These are phyloP conservation scores for Epichloe gansuensis DNA, from an alignment of 2,329 filamentous ascomycete species.

Conservation along the genomic window DNA sequence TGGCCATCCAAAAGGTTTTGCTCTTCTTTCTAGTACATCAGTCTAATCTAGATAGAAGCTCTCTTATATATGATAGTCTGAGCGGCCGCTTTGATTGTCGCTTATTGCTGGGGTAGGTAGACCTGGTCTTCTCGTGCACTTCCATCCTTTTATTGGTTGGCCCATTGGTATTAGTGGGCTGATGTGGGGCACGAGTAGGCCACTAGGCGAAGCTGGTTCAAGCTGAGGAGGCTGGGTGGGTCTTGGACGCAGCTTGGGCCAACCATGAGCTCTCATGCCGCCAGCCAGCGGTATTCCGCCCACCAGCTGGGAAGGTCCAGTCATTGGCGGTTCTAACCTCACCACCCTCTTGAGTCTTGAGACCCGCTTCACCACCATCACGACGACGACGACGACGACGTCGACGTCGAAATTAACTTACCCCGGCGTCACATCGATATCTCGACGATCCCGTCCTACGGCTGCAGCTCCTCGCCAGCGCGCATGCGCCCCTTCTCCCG, in stretches of 20 bases:
- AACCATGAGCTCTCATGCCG: not conserved
- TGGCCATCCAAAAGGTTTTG: too few relatives aligned
- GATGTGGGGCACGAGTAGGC: too few relatives aligned
- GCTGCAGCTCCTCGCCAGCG: not conserved
- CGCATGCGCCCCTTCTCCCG: conserved; percentile 1
- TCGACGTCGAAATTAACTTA: not conserved
- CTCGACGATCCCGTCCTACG: conserved; percentile 24
- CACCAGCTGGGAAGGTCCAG: not conserved
- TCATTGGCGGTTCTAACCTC: not conserved
- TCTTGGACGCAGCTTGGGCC: conserved; percentile 20
- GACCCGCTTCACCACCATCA: not conserved
- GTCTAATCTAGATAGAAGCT: too few relatives aligned
- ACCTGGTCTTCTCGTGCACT: too few relatives aligned
- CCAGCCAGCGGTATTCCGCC: not conserved
- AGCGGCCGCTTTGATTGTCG: too few relatives aligned
- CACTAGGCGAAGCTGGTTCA: too few relatives aligned
- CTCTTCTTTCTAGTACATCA: too few relatives aligned
- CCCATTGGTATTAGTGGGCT: too few relatives aligned
- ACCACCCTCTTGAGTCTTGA: not conserved
- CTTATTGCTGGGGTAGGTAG: too few relatives aligned
- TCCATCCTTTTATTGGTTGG: too few relatives aligned
- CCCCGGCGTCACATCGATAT: not conserved
- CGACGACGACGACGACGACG: not conserved
- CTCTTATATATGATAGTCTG: too few relatives aligned
- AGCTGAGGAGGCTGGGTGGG: not conserved